Base-by-base conservation (phyloP, 2,329 filamentous ascomycete genomes). In the Apiospora hydei region DNA sequence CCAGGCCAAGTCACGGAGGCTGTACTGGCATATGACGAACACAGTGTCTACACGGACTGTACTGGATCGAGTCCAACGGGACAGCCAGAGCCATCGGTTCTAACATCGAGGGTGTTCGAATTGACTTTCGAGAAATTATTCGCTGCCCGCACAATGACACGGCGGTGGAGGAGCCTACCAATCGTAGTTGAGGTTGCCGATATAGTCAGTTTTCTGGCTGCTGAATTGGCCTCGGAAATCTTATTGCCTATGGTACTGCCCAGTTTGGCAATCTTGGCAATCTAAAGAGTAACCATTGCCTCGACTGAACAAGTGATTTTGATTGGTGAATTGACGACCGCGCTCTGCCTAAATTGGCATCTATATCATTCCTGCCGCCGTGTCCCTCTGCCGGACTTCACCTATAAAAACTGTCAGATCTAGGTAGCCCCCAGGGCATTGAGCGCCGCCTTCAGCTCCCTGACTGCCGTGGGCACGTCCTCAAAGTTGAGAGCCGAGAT, bases 401-500 rank as follows among this genome's bases (percentile, higher is more conserved):
- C 11, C 26, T 18, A 34, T 11, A 21, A 38, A 1, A 61, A 7
- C 21, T 49, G 3, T 14, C 26, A 38, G 21, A 26, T 68, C 82
- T 78, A 92, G 49, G 84, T 84, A 16, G 90, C 92, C 2, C 94
- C 94, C 68, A 98, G 83, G 24, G 86, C 84, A 71, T 88, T 85
- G 74, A 99, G 83, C 3, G 96, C 96, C 72, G 89, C 90, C 70
- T 90, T 89, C 74, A 99, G 82, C 80, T 99, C 95, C 78, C 92
- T 91, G 5, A 98, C 91, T 0, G 96, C 96, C 0, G 96, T 99
- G 1, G 92, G 87, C 1, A 97, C 93, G 80, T 99, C 96, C 77
- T 99, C 96, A 82, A 99, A 99, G 78, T 98, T 98, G 67, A 99
- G 84, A 0, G 96, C 96, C 14, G 95, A 98, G 57, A 98, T 97